These are phyloP conservation scores for Diospyros kaki DNA, from an alignment of 148 eudicot genomes.

Conservation along the genomic window DNA sequence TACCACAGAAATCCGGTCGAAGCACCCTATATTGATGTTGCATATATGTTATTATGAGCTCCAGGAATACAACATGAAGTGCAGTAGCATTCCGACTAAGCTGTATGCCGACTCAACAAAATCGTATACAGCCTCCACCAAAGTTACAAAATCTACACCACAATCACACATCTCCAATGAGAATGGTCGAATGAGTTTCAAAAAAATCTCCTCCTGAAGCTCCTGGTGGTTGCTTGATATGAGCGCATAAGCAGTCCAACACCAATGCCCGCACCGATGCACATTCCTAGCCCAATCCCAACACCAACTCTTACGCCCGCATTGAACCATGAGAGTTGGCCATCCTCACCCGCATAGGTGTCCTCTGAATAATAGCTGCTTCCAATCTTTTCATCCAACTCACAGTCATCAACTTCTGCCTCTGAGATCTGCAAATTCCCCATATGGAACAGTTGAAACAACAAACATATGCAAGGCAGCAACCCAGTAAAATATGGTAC, in stretches of 20 bases:
- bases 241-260: constrained; percentile 58
- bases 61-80: neutral
- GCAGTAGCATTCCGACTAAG: neutral
- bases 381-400: constrained; percentile 29
- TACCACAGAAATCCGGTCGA: neutral
- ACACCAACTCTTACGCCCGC: constrained; percentile 63
- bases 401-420: constrained; percentile 32
- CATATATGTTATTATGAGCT: neutral
- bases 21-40: too few species aligned
- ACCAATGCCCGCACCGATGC: constrained; percentile 55
- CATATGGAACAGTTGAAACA: neutral
- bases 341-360: constrained; percentile 37
- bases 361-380: constrained; percentile 34
- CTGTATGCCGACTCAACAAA: neutral
- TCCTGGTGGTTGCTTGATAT: constrained; percentile 48
- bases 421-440: constrained; percentile 28
- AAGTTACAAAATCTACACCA: neutral
- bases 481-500: neutral
- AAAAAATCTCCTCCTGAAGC: constrained; percentile 39
- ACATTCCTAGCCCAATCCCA: constrained; percentile 59
- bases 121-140: neutral
- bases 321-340: constrained; percentile 56
- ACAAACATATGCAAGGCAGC: neutral
- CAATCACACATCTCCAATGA: neutral
- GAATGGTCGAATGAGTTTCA: constrained; percentile 9